A percentile compares a stretch with the other conserved stretches of the same genome.
These are phyloP conservation scores for Symbiodinium pilosum DNA, from an alignment of 73 alveolate genomes.

Conservation along the genomic window DNA sequence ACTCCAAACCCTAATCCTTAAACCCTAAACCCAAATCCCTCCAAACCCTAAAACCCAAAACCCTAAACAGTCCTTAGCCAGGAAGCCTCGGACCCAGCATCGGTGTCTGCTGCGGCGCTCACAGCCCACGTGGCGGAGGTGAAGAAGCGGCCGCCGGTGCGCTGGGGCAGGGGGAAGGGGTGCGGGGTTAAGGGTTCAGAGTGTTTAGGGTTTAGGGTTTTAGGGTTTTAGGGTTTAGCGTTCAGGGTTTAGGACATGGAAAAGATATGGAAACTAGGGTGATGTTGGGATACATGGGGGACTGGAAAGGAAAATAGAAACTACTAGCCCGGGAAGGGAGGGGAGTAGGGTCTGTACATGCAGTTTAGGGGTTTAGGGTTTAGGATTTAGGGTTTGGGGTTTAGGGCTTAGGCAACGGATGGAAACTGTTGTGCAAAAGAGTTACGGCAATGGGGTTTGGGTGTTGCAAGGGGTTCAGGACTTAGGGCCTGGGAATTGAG, in stretches of 20 bases:
- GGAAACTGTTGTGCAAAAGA: too few relatives aligned
- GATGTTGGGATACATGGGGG: not conserved
- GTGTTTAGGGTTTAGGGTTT: not conserved
- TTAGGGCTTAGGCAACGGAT: not conserved
- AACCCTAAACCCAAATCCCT: not conserved
- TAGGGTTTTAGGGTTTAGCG: not conserved
- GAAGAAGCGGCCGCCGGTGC: slow-evolving; percentile 3
- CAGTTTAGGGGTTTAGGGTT: not conserved
- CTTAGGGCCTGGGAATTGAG: not conserved
- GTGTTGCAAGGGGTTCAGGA: not conserved
- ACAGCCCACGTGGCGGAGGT: not conserved
- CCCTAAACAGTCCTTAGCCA: not conserved
- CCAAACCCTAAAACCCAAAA: not conserved
- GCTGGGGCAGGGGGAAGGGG: not conserved
- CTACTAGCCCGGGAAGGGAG: not conserved
- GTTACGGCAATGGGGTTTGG: too few relatives aligned
- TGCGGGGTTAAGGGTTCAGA: not conserved
- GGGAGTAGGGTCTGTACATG: not conserved
- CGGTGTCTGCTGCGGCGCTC: not conserved
- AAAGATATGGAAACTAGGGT: not conserved
- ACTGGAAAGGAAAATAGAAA: not conserved
- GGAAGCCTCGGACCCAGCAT: not conserved
- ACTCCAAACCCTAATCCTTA: not conserved
- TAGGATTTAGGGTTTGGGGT: not conserved
- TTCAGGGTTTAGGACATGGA: not conserved